Base-by-base conservation (phyloP, 2,329 filamentous ascomycete genomes). In the Leptodontidium sp. region DNA sequence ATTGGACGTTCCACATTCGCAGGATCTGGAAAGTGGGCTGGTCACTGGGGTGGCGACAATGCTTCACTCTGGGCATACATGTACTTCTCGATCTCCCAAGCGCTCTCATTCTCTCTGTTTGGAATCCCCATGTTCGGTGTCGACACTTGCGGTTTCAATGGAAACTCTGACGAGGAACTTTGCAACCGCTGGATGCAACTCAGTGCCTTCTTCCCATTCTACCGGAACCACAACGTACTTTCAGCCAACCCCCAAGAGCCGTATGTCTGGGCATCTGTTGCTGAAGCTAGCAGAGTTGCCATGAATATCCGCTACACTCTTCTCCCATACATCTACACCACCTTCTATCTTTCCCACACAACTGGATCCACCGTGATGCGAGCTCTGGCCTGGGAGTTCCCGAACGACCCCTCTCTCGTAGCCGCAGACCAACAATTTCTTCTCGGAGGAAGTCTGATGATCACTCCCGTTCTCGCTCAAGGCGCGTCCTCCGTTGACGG, bases 1-100 rank as follows among this genome's bases (percentile, higher is more conserved):
- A 93, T 97, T 75, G 92, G 91, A 0, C 89, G 93, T 17, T 93
- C 90, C 49, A 96, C 93, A 0, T 96, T 95, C 76, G 86, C 92
- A 11, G 93, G 93, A 2, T 88, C 88, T 0, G 93, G 93, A 1
- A 88, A 88, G 77, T 91, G 87, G 82, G 90, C 92, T 1, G 93
- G 92, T 0, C 93, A 96, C 79, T 97, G 93, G 93, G 92, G 92
- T 38, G 92, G 91, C 43, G 90, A 95, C 78, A 94, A 94, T 76
- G 81, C 83, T 21, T 90, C 89, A 11, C 85, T 87, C 15, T 95
- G 91, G 88, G 84, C 86, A 0, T 91, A 89, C 77, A 91, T 94
- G 87, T 91, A 87, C 79, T 90, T 91, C 78, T 90, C 89, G 12
- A 96, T 96, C 74, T 88, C 91, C 0, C 91, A 94, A 78, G 92